These are phyloP conservation scores for Conringia planisiliqua DNA, from an alignment of 345 rosid genomes.

Conservation along the genomic window DNA sequence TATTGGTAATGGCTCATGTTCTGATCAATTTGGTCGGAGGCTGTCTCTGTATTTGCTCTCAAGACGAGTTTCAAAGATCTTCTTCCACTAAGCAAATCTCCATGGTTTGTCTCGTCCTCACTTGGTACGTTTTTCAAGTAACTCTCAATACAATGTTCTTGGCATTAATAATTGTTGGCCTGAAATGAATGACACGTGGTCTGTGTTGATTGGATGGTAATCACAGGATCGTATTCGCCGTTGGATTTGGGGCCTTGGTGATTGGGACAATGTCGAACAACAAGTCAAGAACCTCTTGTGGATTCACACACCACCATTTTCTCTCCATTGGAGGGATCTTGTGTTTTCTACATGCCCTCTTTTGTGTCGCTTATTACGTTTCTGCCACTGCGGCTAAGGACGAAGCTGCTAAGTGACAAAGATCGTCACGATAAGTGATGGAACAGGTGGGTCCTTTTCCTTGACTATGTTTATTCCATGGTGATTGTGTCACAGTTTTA, in stretches of 20 bases:
- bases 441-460: constrained; percentile 22
- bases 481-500: constrained; percentile 5
- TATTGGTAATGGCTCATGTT: constrained; percentile 65
- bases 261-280: constrained; percentile 73
- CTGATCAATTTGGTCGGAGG: constrained; percentile 72
- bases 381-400: constrained; percentile 64
- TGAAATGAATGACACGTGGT: not conserved
- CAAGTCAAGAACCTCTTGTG: constrained; percentile 78
- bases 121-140: constrained; percentile 51
- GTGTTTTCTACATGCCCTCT: constrained; percentile 85
- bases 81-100: constrained; percentile 71
- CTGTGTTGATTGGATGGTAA: constrained; percentile 3
- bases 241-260: constrained; percentile 68
- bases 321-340: constrained; percentile 84
- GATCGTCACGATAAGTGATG: not conserved
- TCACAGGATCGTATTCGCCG: constrained; percentile 71
- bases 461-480: constrained; percentile 21
- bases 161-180: not conserved
- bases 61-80: constrained; percentile 69
- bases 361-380: constrained; percentile 74
- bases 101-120: constrained; percentile 60
- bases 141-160: not conserved
- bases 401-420: constrained; percentile 37
- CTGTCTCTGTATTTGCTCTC: constrained; percentile 79
- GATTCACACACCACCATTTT: constrained; percentile 82